A percentile compares a stretch with the other conserved stretches of the same genome.
Evolutionary conservation across 441 rosid genomes (phyloP).

Genomic region (Aquilaria agallochum): DNA sequence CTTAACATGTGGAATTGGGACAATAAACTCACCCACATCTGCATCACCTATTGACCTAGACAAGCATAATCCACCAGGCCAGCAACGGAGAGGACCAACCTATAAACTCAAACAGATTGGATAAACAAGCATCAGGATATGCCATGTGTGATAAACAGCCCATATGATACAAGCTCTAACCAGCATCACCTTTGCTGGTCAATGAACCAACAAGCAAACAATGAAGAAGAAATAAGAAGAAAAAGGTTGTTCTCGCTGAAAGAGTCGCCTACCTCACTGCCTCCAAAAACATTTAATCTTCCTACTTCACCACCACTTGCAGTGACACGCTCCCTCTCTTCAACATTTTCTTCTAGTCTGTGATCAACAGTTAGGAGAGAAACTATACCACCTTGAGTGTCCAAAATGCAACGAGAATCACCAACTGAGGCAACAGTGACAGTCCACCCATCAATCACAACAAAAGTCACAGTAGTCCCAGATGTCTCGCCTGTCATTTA

Average conservation of each 20-base stretch:
- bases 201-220: constrained; percentile 2
- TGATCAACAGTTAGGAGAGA: constrained; percentile 95
- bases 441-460: constrained; percentile 95
- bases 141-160: background rate
- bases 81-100: constrained; percentile 99
- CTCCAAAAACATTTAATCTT: constrained; percentile 87
- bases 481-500: constrained; percentile 85
- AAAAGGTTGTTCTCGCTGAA: background rate
- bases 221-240: background rate
- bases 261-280: constrained; percentile 66
- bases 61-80: constrained; percentile 99
- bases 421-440: constrained; percentile 97
- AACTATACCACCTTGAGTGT: constrained; percentile 87
- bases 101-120: constrained; percentile 19
- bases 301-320: constrained; percentile 99
- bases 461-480: constrained; percentile 97
- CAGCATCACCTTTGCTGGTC: constrained; percentile 3
- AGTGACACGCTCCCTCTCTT: constrained; percentile 98
- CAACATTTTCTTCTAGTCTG: constrained; percentile 92
- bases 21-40: constrained; percentile 94
- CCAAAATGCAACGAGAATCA: constrained; percentile 96
- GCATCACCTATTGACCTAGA: constrained; percentile 97
- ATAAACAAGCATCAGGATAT: constrained; percentile 3
- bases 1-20: constrained; percentile 95
- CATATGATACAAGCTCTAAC: too few relatives aligned